Conservation (phyloP, 2,329 filamentous ascomycete genomes). For the Albifimbria verrucaria region DNA sequence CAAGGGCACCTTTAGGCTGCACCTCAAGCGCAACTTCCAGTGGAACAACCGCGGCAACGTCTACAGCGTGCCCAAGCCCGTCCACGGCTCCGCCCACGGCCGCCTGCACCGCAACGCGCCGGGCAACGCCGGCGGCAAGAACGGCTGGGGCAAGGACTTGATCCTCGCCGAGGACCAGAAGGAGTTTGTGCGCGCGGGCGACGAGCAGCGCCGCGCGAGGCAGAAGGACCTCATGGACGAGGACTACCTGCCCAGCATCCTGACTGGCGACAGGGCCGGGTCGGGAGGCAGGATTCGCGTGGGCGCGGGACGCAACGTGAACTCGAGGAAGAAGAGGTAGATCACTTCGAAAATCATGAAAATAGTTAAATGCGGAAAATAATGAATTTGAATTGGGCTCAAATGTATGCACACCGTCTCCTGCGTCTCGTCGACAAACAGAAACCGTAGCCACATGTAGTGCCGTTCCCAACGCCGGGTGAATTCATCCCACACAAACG, state of each 20-base stretch:
- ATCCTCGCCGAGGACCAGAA: constrained; percentile 95
- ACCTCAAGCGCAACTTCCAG: constrained; percentile 92
- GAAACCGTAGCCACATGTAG: too few relatives aligned
- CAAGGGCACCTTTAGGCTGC: constrained; percentile 76
- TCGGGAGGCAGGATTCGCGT: constrained; percentile 69
- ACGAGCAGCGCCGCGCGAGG: constrained; percentile 62
- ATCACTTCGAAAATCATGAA: constrained; percentile 9
- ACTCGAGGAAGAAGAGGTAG: constrained; percentile 65
- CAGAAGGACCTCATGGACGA: constrained; percentile 90
- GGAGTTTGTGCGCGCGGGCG: constrained; percentile 69
- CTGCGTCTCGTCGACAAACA: too few relatives aligned
- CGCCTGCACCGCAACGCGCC: constrained; percentile 55
- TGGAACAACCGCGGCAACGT: constrained; percentile 92
- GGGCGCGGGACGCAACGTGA: constrained; percentile 83
- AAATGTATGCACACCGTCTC: too few relatives aligned
- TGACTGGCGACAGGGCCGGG: constrained; percentile 72
- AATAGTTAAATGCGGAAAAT: neutral
- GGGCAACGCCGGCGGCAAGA: constrained; percentile 65
- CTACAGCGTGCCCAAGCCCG: constrained; percentile 89
- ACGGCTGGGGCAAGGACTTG: constrained; percentile 80
- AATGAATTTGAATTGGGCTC: too few relatives aligned
- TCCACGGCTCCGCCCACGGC: constrained; percentile 75
- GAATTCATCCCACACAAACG: constrained; percentile 7
- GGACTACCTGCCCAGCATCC: constrained; percentile 81
- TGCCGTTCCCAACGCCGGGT: neutral